phyloP scores from a whole-genome alignment of 2,329 filamentous ascomycete species.

The Fusarium abutilonis region DNA sequence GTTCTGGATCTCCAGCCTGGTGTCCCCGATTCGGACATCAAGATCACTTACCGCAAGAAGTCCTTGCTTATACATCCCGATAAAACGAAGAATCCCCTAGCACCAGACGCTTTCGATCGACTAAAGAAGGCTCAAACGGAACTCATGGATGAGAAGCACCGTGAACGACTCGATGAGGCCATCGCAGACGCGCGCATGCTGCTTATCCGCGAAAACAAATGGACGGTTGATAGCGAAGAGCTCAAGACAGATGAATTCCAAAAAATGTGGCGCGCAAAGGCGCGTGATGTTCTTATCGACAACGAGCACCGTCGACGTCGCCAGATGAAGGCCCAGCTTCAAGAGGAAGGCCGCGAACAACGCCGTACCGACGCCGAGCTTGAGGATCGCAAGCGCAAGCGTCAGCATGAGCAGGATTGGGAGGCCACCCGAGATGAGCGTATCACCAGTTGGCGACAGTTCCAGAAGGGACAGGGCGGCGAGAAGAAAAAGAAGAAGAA shows the following conservation, averaged over 20 bases:
- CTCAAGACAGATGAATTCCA: constrained; percentile 85
- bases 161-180: constrained; percentile 86
- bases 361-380: constrained; percentile 85
- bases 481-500: constrained; percentile 77
- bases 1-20: constrained; percentile 96
- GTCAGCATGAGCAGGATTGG: constrained; percentile 95
- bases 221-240: constrained; percentile 88
- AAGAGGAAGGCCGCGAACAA: constrained; percentile 93
- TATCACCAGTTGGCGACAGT: constrained; percentile 94
- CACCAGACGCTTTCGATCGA: constrained; percentile 95
- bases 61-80: constrained; percentile 99
- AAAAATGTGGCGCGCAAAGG: constrained; percentile 88
- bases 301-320: constrained; percentile 86
- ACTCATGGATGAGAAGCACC: constrained; percentile 93
- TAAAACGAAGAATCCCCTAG: constrained; percentile 90
- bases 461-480: constrained; percentile 76
- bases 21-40: constrained; percentile 96
- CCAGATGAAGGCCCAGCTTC: constrained; percentile 93
- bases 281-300: constrained; percentile 88
- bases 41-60: constrained; percentile 91
- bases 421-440: constrained; percentile 90
- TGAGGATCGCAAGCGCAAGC: constrained; percentile 82
- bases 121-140: constrained; percentile 93
- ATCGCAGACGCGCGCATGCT: constrained; percentile 97
- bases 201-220: constrained; percentile 92